Evolutionary conservation across 2,329 filamentous ascomycete genomes (phyloP).

Genomic region (Clarireedia monteithiana): DNA sequence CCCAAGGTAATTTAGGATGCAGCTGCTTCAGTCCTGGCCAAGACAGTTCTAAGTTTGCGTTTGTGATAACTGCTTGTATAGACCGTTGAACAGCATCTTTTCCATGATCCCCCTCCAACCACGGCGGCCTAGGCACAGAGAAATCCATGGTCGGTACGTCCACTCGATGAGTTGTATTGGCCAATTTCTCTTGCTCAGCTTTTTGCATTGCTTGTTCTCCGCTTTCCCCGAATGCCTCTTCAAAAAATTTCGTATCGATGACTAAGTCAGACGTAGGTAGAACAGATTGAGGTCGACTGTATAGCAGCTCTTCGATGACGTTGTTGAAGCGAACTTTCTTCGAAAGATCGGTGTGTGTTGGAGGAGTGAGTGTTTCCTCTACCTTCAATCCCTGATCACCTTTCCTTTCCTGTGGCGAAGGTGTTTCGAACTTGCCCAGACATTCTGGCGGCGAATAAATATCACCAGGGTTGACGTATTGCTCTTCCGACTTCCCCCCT

Average conservation of each 20-base stretch:
- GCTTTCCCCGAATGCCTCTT: conserved; percentile 20
- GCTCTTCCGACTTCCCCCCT: conserved; percentile 25
- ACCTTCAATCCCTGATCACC: conserved; percentile 21
- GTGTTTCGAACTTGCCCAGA: conserved; percentile 4
- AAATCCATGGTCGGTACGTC: conserved; percentile 41
- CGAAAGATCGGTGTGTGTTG: conserved; percentile 5
- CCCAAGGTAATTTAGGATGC: conserved; percentile 38
- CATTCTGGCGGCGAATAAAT: conserved; percentile 34
- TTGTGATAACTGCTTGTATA: conserved; percentile 20
- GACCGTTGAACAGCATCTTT: conserved; percentile 24
- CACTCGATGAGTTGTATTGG: conserved; percentile 37
- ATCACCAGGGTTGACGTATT: conserved; percentile 60
- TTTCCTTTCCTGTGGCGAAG: conserved; percentile 6
- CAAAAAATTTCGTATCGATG: conserved; percentile 18
- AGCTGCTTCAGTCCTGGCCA: conserved; percentile 35
- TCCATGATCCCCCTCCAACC: conserved; percentile 30
- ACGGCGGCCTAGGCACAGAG: conserved; percentile 36
- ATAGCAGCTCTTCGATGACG: conserved; percentile 18
- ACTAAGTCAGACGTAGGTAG: not conserved
- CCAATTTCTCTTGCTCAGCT: conserved; percentile 27
- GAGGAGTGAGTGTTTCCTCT: conserved; percentile 26
- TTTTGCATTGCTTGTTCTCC: conserved; percentile 15
- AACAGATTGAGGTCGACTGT: conserved; percentile 6
- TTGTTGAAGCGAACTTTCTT: conserved; percentile 25
- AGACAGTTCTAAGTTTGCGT: conserved; percentile 23